Conservation (phyloP, 345 rosid species). For the Eucalyptus polybractea region DNA sequence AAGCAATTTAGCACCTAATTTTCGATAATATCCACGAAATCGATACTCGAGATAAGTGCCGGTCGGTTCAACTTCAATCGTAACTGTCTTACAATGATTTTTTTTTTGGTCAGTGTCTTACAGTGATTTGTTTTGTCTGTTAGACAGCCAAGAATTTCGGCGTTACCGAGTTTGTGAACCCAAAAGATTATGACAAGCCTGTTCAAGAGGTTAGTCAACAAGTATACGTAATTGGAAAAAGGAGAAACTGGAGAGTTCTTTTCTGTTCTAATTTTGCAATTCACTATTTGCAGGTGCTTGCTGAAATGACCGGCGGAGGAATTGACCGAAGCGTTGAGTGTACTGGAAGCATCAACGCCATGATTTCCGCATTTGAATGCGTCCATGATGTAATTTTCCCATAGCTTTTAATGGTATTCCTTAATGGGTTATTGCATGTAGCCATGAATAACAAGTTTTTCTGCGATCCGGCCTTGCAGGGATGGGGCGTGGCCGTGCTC, state of each 20-base stretch:
- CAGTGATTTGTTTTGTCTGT: no score
- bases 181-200: no score
- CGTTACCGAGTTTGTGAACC: no score
- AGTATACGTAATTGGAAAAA: no score
- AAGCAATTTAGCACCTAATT: background rate
- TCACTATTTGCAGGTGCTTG: constrained; percentile 8
- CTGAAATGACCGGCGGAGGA: constrained; percentile 31
- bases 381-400: constrained; percentile 17
- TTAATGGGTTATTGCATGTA: background rate
- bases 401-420: background rate
- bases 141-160: no score
- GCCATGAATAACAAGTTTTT: background rate
- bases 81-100: background rate
- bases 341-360: constrained; percentile 22
- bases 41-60: background rate
- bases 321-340: constrained; percentile 33
- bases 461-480: background rate
- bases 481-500: constrained; percentile 34
- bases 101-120: no score
- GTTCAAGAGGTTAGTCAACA: no score
- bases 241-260: background rate
- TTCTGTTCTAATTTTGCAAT: background rate
- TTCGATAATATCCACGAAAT: background rate
- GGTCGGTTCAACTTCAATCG: background rate
- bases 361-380: constrained; percentile 33